Percentiles rank a stretch among this genome's conserved stretches.
These are phyloP conservation scores for Syzygium aromaticum DNA, from an alignment of 345 rosid species.

Conservation along the genomic window DNA sequence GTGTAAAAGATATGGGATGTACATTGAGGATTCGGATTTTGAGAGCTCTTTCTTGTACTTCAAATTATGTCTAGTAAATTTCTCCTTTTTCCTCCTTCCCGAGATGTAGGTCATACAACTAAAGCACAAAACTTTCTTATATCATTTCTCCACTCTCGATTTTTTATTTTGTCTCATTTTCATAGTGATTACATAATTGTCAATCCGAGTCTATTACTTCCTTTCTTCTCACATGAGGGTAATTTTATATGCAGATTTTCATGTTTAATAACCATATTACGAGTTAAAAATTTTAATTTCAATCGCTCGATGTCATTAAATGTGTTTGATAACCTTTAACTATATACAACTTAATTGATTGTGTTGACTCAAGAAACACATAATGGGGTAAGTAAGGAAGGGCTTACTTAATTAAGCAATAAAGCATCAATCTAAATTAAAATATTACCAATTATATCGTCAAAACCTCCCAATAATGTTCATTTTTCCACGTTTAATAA, in stretches of 20 bases:
- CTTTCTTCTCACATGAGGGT: neutral
- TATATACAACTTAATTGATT: neutral
- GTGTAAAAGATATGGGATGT: neutral
- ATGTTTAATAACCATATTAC: neutral
- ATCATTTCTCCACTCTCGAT: neutral
- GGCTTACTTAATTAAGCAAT: neutral
- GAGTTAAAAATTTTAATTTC: neutral
- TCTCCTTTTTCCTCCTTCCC: neutral
- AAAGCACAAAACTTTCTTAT: neutral
- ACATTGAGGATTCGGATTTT: neutral
- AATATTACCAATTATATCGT: neutral
- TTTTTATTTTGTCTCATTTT: neutral
- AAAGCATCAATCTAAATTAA: neutral
- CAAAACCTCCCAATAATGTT: neutral
- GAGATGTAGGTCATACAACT: neutral
- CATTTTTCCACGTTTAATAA: neutral
- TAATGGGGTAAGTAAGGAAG: neutral
- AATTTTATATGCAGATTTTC: neutral
- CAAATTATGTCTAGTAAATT: neutral
- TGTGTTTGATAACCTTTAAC: neutral
- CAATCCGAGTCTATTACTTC: neutral
- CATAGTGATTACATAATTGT: neutral
- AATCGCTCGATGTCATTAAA: neutral
- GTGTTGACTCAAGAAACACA: neutral
- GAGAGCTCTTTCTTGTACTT: neutral